phyloP scores from a whole-genome alignment of 2,329 filamentous ascomycete genomes.

The Clarireedia monteithiana region DNA sequence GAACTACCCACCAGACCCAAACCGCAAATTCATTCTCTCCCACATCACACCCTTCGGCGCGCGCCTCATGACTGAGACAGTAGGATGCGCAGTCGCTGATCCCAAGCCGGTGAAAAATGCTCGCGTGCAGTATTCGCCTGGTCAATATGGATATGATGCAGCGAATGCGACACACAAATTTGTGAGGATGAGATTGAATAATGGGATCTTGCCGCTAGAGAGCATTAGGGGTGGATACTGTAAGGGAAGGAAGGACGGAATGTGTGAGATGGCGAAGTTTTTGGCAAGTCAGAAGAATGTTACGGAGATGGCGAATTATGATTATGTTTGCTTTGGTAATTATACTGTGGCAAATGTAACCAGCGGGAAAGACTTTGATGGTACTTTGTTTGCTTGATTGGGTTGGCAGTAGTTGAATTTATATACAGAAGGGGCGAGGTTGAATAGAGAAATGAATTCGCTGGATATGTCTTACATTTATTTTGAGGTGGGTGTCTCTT shows the following conservation, averaged over 20 bases:
- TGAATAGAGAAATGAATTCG: no score
- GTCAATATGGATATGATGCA: conserved; percentile 39
- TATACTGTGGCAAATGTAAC: conserved; percentile 1
- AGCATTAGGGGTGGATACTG: conserved; percentile 41
- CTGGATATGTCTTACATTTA: no score
- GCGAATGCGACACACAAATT: conserved; percentile 38
- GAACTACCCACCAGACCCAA: conserved; percentile 35
- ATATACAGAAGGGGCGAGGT: no score
- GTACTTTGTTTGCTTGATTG: conserved; percentile 3
- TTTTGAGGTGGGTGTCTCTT: no score
- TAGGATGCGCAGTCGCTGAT: conserved; percentile 38
- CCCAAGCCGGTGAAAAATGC: conserved; percentile 34
- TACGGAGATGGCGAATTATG: conserved; percentile 9
- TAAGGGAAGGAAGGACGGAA: conserved; percentile 35
- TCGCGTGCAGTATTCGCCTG: conserved; percentile 34
- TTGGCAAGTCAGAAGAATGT: conserved; percentile 19
- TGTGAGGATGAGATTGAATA: conserved; percentile 41
- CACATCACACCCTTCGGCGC: conserved; percentile 47
- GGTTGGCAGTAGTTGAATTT: no score
- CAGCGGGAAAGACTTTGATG: conserved; percentile 6
- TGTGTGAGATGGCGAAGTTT: conserved; percentile 37
- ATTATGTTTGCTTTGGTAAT: conserved; percentile 9
- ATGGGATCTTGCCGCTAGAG: conserved; percentile 39
- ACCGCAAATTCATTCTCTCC: conserved; percentile 41
- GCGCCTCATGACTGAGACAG: conserved; percentile 46